These are phyloP conservation scores for Penicillium lividum DNA, from an alignment of 495 filamentous ascomycete genomes.

Conservation along the genomic window DNA sequence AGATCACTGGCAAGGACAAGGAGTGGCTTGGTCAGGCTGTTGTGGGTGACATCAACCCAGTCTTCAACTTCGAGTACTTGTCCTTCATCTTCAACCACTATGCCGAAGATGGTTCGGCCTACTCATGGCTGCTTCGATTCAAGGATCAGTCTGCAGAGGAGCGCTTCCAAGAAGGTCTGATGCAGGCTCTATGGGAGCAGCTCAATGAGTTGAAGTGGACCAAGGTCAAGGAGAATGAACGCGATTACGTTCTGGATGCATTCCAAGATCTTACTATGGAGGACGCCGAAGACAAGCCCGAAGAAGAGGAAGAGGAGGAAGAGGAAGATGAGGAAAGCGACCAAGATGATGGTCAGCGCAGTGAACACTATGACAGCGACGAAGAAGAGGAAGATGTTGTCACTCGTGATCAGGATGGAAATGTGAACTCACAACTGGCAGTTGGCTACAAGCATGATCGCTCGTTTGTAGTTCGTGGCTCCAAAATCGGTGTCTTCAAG, in stretches of 20 bases:
- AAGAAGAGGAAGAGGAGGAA: conserved; percentile 66
- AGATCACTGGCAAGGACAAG: conserved; percentile 73
- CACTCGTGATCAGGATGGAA: conserved; percentile 69
- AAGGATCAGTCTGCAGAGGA: conserved; percentile 77
- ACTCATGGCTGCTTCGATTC: conserved; percentile 95
- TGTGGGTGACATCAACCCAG: conserved; percentile 88
- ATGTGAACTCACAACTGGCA: conserved; percentile 93
- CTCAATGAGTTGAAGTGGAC: conserved; percentile 92
- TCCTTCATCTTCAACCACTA: conserved; percentile 99
- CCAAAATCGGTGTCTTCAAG: conserved; percentile 98
- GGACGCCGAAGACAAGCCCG: conserved; percentile 62
- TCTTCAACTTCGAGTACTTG: conserved; percentile 97
- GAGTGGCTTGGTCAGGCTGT: conserved; percentile 90
- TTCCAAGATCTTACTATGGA: conserved; percentile 96
- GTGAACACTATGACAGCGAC: conserved; percentile 87
- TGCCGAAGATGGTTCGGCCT: conserved; percentile 80
- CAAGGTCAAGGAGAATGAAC: conserved; percentile 87
- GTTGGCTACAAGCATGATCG: conserved; percentile 98
- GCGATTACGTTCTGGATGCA: conserved; percentile 91
- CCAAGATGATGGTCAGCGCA: conserved; percentile 62
- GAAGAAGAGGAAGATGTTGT: conserved; percentile 87
- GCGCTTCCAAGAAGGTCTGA: conserved; percentile 88
- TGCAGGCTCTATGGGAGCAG: conserved; percentile 97
- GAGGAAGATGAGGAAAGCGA: conserved; percentile 65
- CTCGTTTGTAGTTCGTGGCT: conserved; percentile 93